Conservation (phyloP, 768 basidiomycete species). For the Rhodotorula toruloides region DNA sequence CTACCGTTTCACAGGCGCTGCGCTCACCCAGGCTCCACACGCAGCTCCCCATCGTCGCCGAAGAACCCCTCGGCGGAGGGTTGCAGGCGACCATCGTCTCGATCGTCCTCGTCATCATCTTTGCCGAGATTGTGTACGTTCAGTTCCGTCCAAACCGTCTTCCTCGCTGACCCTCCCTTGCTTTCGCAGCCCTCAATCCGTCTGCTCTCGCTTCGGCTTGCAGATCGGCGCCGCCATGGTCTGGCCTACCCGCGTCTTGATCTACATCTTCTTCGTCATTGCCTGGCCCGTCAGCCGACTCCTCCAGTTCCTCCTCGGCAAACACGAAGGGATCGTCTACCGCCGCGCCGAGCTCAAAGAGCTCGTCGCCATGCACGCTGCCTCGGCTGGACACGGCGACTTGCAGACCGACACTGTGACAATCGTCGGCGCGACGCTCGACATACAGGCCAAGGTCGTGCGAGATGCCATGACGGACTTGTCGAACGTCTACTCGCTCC, state of each 20-base stretch:
- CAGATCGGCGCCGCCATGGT: constrained; percentile 71
- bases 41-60: constrained; percentile 73
- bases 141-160: too few species aligned
- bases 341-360: constrained; percentile 78
- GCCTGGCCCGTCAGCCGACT: constrained; percentile 83
- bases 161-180: constrained; percentile 86
- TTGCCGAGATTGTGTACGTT: constrained; percentile 57
- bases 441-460: constrained; percentile 71
- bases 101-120: constrained; percentile 67
- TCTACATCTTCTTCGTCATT: constrained; percentile 62
- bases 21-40: too few species aligned
- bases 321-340: constrained; percentile 87
- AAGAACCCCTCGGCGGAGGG: constrained; percentile 73
- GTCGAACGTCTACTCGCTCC: constrained; percentile 78
- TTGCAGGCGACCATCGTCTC: constrained; percentile 70
- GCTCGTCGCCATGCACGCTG: constrained; percentile 72
- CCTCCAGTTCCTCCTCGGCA: constrained; percentile 68
- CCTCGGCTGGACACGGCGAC: constrained; percentile 69
- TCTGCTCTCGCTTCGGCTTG: constrained; percentile 86
- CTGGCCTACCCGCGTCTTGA: constrained; percentile 60
- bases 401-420: constrained; percentile 78
- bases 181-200: constrained; percentile 78
- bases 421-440: constrained; percentile 82
- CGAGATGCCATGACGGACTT: constrained; percentile 46
- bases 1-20: constrained; percentile 55